Percentiles rank a stretch among this genome's conserved stretches.
These are phyloP conservation scores for Penicillium griseofulvum DNA, from an alignment of 2,329 filamentous ascomycete species.

Conservation along the genomic window DNA sequence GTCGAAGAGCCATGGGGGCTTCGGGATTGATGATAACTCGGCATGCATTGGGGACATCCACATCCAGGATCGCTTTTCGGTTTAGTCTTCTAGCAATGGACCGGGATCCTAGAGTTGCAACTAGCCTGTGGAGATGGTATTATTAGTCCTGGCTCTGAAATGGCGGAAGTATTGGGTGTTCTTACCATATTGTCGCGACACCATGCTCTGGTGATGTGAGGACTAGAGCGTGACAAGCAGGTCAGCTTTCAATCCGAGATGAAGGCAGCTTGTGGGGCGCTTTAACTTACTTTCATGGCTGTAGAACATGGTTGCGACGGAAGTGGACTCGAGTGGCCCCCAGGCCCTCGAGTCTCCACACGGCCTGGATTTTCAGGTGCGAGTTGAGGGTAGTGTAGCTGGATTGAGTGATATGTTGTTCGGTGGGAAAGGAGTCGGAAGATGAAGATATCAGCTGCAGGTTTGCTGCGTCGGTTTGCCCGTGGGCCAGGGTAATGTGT, in stretches of 20 bases:
- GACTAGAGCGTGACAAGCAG: constrained; percentile 49
- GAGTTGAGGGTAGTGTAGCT: background rate
- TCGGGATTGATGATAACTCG: constrained; percentile 81
- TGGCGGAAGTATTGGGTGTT: background rate
- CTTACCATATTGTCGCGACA: constrained; percentile 89
- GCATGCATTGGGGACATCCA: constrained; percentile 83
- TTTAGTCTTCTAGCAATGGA: constrained; percentile 70
- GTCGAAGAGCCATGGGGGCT: constrained; percentile 81
- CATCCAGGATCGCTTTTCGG: constrained; percentile 81
- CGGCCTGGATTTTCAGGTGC: background rate
- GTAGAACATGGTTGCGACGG: constrained; percentile 71
- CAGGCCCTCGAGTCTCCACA: background rate
- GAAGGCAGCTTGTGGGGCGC: accelerated
- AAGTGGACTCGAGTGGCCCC: background rate
- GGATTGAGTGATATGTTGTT: background rate
- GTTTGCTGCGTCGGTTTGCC: background rate
- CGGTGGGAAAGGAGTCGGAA: background rate
- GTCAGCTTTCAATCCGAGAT: background rate
- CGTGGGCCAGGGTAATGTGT: background rate
- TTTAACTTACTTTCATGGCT: constrained; percentile 77
- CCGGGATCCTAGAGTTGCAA: constrained; percentile 79
- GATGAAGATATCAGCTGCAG: background rate
- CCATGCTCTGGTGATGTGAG: constrained; percentile 85
- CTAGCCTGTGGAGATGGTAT: constrained; percentile 61
- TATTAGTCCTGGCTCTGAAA: constrained; percentile 22